Evolutionary conservation across 495 filamentous ascomycete genomes (phyloP), one percentile per base, ranked within the genome.

Genomic region (Penicillium malachiteum): DNA sequence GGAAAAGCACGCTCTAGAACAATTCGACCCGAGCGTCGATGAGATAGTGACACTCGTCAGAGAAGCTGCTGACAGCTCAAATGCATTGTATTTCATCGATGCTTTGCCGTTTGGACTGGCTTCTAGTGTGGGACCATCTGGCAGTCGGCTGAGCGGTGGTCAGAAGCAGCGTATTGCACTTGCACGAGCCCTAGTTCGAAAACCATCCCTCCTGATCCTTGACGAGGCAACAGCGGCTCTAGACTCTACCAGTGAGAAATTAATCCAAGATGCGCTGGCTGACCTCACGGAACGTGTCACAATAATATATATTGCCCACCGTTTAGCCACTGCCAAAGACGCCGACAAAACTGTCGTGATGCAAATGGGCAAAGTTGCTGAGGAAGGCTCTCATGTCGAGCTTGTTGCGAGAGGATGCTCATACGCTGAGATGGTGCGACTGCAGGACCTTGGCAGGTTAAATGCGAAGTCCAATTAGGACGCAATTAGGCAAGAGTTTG

Each of bases 201-300:
- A 87, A 45, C 89, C 91, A 0, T 80, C 80, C 26, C 82, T 94
- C 54, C 68, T 96, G 3, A 84, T 94, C 33, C 75, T 96, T 1
- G 89, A 93, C 61, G 90, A 95, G 65, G 89, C 90, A 7, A 92
- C 89, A 1, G 82, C 63, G 4, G 71, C 71, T 26, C 32, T 83
- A n/a, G 79, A 83, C 63, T 80, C 80, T 0, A 71, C 71, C 7
- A 80, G 72, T 41, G 80, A 83, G 56, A 69, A 58, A 12, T 63
- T 73, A 32, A 80, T 82, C 40, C 79, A 80, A 56, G 60, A 57
- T 3, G 76, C 79, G 7, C 61, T 82, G 44, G 65, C 71, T 11
- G 71, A 70, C 32, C 67, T 76, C 1, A 67, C 74, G 14, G 56
- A 56, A 10, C 69, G 68, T 3, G 65, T 77, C 12, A 76, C 73